These are phyloP conservation scores for Somion occarium DNA, from an alignment of 1,284 basidiomycete genomes.

Conservation along the genomic window DNA sequence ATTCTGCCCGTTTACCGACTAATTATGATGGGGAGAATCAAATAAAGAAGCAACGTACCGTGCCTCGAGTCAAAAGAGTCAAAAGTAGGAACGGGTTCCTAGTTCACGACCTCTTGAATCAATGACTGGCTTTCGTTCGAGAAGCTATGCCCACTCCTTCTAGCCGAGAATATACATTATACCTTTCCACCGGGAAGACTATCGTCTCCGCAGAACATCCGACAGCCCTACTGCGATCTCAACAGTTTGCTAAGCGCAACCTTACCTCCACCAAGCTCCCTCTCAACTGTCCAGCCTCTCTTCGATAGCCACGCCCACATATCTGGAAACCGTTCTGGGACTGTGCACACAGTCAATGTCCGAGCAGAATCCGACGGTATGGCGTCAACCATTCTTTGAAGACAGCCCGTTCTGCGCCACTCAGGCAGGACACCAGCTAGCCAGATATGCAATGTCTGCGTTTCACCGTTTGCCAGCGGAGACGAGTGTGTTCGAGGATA, in stretches of 20 bases:
- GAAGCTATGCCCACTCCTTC: no score
- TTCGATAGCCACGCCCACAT: constrained; percentile 26
- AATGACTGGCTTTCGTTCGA: no score
- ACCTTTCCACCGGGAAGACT: no score
- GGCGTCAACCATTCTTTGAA: constrained; percentile 19
- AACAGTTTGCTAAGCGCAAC: constrained; percentile 18
- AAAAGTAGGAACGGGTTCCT: no score
- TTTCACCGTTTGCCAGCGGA: constrained; percentile 16
- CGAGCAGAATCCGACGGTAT: constrained; percentile 4
- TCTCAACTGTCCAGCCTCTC: constrained; percentile 21
- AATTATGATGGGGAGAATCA: no score
- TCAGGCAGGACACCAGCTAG: constrained; percentile 22
- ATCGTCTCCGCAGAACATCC: no score
- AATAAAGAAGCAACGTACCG: no score
- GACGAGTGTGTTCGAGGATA: constrained; percentile 16
- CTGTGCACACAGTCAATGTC: constrained; percentile 22
- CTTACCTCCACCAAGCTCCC: constrained; percentile 19
- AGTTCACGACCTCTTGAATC: no score
- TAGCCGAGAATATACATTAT: no score
- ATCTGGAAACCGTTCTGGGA: constrained; percentile 18
- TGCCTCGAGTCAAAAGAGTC: no score
- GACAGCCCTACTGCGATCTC: no score
- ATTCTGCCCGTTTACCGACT: no score
- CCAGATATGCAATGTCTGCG: constrained; percentile 22
- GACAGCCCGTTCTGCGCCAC: constrained; percentile 18